Percentiles rank a stretch among this genome's conserved stretches.
Evolutionary conservation across 2,329 filamentous ascomycete species (phyloP).

Genomic region (Trichoderma sp.): DNA sequence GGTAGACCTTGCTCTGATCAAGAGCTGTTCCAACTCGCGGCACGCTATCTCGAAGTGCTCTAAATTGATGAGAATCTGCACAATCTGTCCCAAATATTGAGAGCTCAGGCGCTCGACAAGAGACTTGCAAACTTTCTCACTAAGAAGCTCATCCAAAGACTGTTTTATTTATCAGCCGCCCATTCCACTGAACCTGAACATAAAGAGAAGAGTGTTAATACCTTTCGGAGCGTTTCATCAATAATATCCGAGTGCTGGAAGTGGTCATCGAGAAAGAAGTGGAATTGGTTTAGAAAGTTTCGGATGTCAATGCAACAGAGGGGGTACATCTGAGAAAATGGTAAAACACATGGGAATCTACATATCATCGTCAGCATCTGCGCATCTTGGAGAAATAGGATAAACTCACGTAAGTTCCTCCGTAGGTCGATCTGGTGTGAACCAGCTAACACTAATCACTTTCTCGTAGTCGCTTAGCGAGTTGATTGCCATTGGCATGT

Average conservation of each 20-base stretch:
- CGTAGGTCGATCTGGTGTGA: slow-evolving; percentile 76
- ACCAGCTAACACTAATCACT: slow-evolving; percentile 95
- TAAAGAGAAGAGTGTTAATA: slow-evolving; percentile 38
- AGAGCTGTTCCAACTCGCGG: slow-evolving; percentile 80
- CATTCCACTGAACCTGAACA: background rate
- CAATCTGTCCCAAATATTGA: slow-evolving; percentile 95
- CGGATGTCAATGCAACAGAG: slow-evolving; percentile 97
- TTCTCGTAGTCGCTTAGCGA: slow-evolving; percentile 91
- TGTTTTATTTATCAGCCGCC: slow-evolving; percentile 41
- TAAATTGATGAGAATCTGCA: slow-evolving; percentile 96
- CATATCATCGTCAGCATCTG: slow-evolving; percentile 21
- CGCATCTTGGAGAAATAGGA: background rate
- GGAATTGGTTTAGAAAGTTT: slow-evolving; percentile 97
- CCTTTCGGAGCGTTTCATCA: slow-evolving; percentile 84
- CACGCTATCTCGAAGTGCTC: slow-evolving; percentile 97
- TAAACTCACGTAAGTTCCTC: slow-evolving; percentile 72
- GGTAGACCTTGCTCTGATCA: slow-evolving; percentile 83
- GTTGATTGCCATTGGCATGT: slow-evolving; percentile 99
- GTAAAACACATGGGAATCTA: slow-evolving; percentile 91
- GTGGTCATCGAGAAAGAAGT: slow-evolving; percentile 95
- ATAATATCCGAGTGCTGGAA: slow-evolving; percentile 90
- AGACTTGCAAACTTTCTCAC: slow-evolving; percentile 86
- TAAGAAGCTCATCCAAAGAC: slow-evolving; percentile 94
- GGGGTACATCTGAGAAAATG: slow-evolving; percentile 99
- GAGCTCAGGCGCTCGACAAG: slow-evolving; percentile 86